Base-by-base conservation (phyloP, 768 basidiomycete species). In the Suillus americanus region DNA sequence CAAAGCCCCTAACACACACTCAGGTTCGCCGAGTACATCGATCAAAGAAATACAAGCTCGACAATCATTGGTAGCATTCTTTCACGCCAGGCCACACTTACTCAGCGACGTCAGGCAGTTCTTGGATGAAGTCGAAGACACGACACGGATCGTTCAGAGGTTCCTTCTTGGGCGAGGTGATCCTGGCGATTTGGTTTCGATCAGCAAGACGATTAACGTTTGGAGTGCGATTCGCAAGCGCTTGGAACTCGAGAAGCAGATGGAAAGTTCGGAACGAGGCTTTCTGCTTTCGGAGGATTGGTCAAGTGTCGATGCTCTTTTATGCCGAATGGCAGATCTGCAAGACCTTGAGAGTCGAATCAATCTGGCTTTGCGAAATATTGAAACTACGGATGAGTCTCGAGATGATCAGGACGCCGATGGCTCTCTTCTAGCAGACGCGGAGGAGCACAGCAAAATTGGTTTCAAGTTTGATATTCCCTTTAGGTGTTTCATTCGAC, bases 11-110 rank as follows among this genome's bases (percentile, higher is more conserved):
- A 59, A 67, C 66, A 64, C 38, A 68, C 63, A 53, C 54, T n/a
- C 68, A 94, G 92, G 90, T 74, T 92, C 92, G 40, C 94, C 94
- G 0, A 94, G 91, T 71, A 91, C 89, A 3, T 92, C 91, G 2
- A 76, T 88, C 14, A 66, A 72, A 18, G 91, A 93, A 70, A 93
- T 95, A 67, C 83, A 85, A 68, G 78, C 85, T 13, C 87, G 89
- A 6, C 94, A 94, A 71, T 84, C 86, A n/a, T 75, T 94, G 7
- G 92, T 95, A 28, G 82, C 88, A 3, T 86, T 90, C 69, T 90
- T 95, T 71, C 77, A 83, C 68, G 68, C 78, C 12, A 79, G 87
- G 37, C 83, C 85, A 38, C 85, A 89, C 71, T 82, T 94, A 48
- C 85, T 86, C 48, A 79, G 83, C 41, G 92, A 94, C 69, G 76